Conservation (phyloP, 1,139 yeast genomes). For the Suhomyces wounanorum region DNA sequence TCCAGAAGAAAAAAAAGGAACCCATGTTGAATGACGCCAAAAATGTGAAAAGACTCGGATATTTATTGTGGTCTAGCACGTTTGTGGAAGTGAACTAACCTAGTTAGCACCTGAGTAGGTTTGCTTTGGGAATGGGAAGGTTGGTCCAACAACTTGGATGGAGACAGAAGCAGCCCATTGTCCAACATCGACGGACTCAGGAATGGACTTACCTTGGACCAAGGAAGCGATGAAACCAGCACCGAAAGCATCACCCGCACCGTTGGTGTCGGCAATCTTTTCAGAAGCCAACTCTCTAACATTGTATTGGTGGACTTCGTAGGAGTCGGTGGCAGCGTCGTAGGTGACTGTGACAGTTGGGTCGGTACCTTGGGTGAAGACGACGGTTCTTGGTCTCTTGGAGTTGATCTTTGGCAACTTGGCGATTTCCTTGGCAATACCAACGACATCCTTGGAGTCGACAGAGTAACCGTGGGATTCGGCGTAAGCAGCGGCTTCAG, state of each 20-base stretch:
- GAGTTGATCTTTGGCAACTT: slow-evolving; percentile 74
- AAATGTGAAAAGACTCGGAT: slow-evolving; percentile 2
- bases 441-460: slow-evolving; percentile 60
- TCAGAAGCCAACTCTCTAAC: slow-evolving; percentile 70
- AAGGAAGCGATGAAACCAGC: slow-evolving; percentile 94
- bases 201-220: slow-evolving; percentile 68
- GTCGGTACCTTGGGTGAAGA: slow-evolving; percentile 91
- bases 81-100: background rate
- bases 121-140: slow-evolving; percentile 85
- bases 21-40: slow-evolving; percentile 19
- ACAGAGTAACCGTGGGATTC: slow-evolving; percentile 69
- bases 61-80: background rate
- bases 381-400: slow-evolving; percentile 74
- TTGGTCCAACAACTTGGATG: slow-evolving; percentile 91
- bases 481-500: slow-evolving; percentile 95
- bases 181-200: slow-evolving; percentile 75
- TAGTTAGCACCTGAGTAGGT: slow-evolving; percentile 38
- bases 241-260: slow-evolving; percentile 99
- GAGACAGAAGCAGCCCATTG: slow-evolving; percentile 96
- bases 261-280: slow-evolving; percentile 88
- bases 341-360: slow-evolving; percentile 77
- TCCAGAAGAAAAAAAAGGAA: slow-evolving; percentile 10
- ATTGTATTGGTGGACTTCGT: slow-evolving; percentile 53
- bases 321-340: slow-evolving; percentile 48
- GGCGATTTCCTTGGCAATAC: slow-evolving; percentile 82